Evolutionary conservation across 2,329 filamentous ascomycete species (phyloP), one percentile per base, ranked within the genome.

Genomic region (Aureobasidium mangrovei): DNA sequence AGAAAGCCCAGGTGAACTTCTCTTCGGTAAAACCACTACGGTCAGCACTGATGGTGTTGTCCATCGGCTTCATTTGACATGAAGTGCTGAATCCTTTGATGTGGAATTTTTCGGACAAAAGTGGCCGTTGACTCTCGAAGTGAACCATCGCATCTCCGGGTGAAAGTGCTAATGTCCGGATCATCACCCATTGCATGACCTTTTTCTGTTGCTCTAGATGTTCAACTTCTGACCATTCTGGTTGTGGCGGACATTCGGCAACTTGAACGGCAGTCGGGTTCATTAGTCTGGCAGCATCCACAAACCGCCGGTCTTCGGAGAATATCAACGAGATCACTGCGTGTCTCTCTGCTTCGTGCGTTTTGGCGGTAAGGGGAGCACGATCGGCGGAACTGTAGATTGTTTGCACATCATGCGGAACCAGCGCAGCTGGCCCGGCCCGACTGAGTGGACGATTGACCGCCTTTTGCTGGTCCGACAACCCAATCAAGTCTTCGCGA

Each of bases 1-100:
- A 98, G 70, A 96, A 98, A 0, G 91, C 91, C 93, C 93, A 98
- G 65, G 89, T 91, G 39, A 95, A 89, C 69, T 95, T 97, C 63
- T 98, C 93, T 70, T 98, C 93, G 0, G 88, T 91, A 64, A 95
- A 95, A 2, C 85, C 76, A 4, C 79, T 77, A 63, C 91, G 89
- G 65, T 98, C 93, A 5, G 93, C 90, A n/a, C 88, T 91, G 31
- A 98, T 86, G 2, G 88, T 94, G 35, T 90, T 90, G 59, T 94
- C 93, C 58, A 86, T 84, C 2, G 94, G 93, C 65, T 90, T 93
- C 75, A 98, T 91, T 7, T 93, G 77, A 64, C 91, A 96, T 52
- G 88, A 89, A 35, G 95, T 78, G 59, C 91, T 95, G 72, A 98
- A 98, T 0, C 91, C 91, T 46, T 86, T 81, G 42, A 96, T 86